Conservation (phyloP, 164 flowering plant species). For the Dillenia suffruticosa region DNA sequence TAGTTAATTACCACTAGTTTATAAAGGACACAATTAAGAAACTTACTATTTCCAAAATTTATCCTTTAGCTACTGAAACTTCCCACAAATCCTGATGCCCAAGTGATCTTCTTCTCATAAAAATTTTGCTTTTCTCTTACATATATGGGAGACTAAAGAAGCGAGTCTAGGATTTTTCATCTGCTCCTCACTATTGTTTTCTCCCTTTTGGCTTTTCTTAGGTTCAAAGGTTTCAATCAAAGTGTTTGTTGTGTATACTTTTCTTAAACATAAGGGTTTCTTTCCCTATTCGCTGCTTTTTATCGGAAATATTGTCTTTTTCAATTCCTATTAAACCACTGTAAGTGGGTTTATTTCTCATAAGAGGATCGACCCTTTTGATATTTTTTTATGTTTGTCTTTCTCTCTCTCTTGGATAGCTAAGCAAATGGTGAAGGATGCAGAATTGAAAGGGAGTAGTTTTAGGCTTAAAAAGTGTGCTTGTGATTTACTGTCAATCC, state of each 20-base stretch:
- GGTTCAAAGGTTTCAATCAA: background rate
- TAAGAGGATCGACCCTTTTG: background rate
- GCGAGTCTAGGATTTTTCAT: background rate
- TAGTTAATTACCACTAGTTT: no score
- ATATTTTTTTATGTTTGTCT: background rate
- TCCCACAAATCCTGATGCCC: no score
- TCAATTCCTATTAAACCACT: background rate
- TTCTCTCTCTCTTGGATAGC: no score
- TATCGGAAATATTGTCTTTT: background rate
- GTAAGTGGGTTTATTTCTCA: background rate
- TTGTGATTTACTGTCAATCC: conserved; percentile 20
- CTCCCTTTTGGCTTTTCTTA: conserved; percentile 6
- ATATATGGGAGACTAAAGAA: no score
- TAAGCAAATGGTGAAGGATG: conserved; percentile 2
- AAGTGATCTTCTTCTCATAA: no score
- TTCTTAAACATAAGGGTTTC: background rate
- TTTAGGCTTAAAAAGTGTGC: conserved; percentile 22
- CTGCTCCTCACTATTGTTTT: background rate
- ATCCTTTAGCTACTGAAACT: no score
- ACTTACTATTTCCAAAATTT: no score
- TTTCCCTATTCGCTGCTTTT: background rate
- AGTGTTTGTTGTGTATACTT: background rate
- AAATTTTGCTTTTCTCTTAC: no score
- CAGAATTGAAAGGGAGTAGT: conserved; percentile 16
- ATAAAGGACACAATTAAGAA: no score